Conservation (phyloP, 768 basidiomycete species). For the Pleurotus citrinopileatus region DNA sequence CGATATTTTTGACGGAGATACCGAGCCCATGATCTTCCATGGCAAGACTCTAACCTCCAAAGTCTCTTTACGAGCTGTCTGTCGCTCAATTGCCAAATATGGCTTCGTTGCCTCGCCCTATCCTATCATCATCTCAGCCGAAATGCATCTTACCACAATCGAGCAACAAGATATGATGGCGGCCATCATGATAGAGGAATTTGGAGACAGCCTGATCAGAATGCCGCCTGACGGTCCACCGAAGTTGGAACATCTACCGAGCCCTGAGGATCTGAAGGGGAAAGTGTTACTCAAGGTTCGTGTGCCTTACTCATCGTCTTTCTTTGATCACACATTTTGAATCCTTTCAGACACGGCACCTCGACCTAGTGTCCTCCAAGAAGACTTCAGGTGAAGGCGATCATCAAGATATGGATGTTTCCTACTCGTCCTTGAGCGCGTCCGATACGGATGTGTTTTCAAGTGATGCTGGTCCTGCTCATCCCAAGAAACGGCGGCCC, state of each 20-base stretch:
- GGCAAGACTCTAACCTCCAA: slow-evolving; percentile 90
- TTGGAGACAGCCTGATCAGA: slow-evolving; percentile 37
- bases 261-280: slow-evolving; percentile 82
- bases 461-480: slow-evolving; percentile 11
- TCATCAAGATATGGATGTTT: slow-evolving; percentile 20
- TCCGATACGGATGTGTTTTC: slow-evolving; percentile 35
- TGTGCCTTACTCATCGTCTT: slow-evolving; percentile 8
- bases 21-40: slow-evolving; percentile 87
- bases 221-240: slow-evolving; percentile 36
- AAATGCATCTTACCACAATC: slow-evolving; percentile 75
- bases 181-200: slow-evolving; percentile 43
- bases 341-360: slow-evolving; percentile 63
- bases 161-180: slow-evolving; percentile 53
- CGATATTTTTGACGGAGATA: slow-evolving; percentile 88
- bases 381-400: slow-evolving; percentile 15
- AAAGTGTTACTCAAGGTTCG: slow-evolving; percentile 80
- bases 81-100: slow-evolving; percentile 85
- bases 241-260: slow-evolving; percentile 64
- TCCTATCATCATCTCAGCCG: slow-evolving; percentile 96
- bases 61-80: slow-evolving; percentile 79
- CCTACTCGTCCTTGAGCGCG: slow-evolving; percentile 27
- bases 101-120: slow-evolving; percentile 93
- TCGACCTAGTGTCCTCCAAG: slow-evolving; percentile 40
- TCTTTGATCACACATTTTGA: background rate
- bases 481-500: slow-evolving; percentile 17